Conservation (phyloP, 345 rosid species). For the Pistacia vera region DNA sequence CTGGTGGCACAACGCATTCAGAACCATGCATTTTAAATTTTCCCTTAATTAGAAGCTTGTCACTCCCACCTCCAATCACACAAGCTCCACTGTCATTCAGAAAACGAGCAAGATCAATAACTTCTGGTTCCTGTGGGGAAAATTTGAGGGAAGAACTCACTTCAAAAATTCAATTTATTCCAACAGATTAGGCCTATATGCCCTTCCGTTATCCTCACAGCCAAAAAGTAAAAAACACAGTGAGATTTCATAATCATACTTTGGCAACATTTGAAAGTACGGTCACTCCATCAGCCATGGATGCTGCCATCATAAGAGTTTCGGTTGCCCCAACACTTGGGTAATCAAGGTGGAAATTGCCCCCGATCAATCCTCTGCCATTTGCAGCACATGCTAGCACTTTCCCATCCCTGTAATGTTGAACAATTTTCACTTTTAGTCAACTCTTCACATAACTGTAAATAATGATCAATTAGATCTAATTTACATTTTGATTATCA, state of each 20-base stretch:
- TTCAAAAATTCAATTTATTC: constrained; percentile 5
- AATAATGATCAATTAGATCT: neutral
- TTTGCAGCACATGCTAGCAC: constrained; percentile 30
- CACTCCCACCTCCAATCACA: constrained; percentile 28
- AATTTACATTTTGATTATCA: neutral
- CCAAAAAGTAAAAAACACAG: neutral
- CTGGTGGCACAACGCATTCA: constrained; percentile 27
- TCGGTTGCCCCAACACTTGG: constrained; percentile 42
- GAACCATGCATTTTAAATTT: constrained; percentile 23
- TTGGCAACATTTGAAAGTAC: constrained; percentile 40
- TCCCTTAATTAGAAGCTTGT: constrained; percentile 24
- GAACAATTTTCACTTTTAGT: neutral
- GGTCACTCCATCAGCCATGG: constrained; percentile 38
- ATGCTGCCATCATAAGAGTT: constrained; percentile 49
- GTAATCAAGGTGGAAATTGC: constrained; percentile 34
- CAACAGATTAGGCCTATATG: constrained; percentile 1
- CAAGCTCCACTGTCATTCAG: constrained; percentile 30
- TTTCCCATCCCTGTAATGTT: constrained; percentile 27
- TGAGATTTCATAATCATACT: constrained; percentile 13
- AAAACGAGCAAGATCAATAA: constrained; percentile 36
- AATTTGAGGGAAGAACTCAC: neutral
- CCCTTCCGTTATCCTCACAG: neutral
- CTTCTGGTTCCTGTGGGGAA: constrained; percentile 31
- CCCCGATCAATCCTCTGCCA: constrained; percentile 36
- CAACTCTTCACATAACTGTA: neutral